phyloP scores from a whole-genome alignment of 2,329 filamentous ascomycete species.

The Geosmithia morbida region DNA sequence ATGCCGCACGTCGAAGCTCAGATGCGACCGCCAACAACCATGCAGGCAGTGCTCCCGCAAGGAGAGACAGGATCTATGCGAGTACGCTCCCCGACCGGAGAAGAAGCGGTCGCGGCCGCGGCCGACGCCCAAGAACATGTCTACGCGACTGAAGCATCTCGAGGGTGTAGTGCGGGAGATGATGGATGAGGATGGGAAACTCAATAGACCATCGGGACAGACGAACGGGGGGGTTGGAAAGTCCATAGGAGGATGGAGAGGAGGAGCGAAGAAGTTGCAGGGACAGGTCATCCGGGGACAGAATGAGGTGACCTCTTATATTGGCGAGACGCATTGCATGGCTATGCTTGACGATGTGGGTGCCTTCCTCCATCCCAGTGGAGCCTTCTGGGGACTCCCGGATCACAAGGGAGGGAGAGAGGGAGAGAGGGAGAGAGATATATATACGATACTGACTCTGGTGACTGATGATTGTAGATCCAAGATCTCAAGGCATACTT shows the following conservation, averaged over 20 bases:
- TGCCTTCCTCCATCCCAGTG: not conserved
- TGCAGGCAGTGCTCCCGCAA: constrained; percentile 3
- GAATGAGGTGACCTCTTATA: constrained; percentile 29
- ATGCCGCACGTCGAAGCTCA: constrained; percentile 39
- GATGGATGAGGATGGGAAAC: constrained; percentile 2
- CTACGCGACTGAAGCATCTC: constrained; percentile 8
- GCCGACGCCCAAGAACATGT: not conserved
- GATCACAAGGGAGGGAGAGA: too few species aligned
- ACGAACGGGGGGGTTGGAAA: constrained; percentile 29
- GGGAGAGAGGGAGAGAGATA: too few species aligned
- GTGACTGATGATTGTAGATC: constrained; percentile 23
- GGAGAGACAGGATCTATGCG: constrained; percentile 2
- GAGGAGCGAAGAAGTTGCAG: not conserved
- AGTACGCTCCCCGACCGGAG: constrained; percentile 5
- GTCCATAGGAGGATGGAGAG: constrained; percentile 18
- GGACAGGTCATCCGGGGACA: constrained; percentile 22
- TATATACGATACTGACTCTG: constrained; percentile 1
- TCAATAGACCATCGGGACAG: constrained; percentile 24
- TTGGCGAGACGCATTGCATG: constrained; percentile 45
- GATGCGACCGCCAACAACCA: constrained; percentile 31
- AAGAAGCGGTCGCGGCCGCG: not conserved
- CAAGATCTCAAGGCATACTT: constrained; percentile 45
- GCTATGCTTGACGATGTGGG: constrained; percentile 45
- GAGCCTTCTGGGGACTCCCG: not conserved
- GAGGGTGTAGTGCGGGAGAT: constrained; percentile 9